A percentile compares a stretch with the other conserved stretches of the same genome.
phyloP scores from a whole-genome alignment of 179 eudicot species.

The Silene vulgaris region DNA sequence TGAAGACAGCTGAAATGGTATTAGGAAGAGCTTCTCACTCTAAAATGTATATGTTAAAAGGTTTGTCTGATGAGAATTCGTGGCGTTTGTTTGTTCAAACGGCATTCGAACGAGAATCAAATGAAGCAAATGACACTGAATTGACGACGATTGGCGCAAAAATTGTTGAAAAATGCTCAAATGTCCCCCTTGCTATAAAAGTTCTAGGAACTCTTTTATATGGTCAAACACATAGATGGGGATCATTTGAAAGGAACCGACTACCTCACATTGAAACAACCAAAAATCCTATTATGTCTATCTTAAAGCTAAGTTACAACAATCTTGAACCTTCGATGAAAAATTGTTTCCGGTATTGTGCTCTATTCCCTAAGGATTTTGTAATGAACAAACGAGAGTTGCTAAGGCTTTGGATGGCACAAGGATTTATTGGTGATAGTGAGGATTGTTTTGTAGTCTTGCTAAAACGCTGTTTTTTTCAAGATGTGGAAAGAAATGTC shows the following conservation, averaged over 20 bases:
- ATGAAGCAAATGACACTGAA: not conserved
- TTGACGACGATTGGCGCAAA: not conserved
- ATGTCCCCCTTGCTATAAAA: slow-evolving; percentile 30
- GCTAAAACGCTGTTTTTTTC: slow-evolving; percentile 34
- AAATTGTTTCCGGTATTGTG: slow-evolving; percentile 19
- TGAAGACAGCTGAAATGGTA: slow-evolving; percentile 3
- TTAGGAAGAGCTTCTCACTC: not conserved
- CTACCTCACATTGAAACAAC: not conserved
- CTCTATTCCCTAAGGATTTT: slow-evolving; percentile 14
- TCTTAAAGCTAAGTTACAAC: slow-evolving; percentile 12
- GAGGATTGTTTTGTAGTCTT: slow-evolving; percentile 27
- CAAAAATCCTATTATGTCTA: not conserved
- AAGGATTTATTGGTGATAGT: slow-evolving; percentile 16
- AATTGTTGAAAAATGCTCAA: slow-evolving; percentile 21
- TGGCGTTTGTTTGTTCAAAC: slow-evolving; percentile 9
- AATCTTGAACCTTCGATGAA: not conserved
- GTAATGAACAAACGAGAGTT: not conserved
- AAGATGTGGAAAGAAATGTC: slow-evolving; percentile 23
- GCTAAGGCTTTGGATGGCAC: slow-evolving; percentile 21
- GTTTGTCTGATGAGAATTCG: slow-evolving; percentile 4
- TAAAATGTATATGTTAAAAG: slow-evolving; percentile 6
- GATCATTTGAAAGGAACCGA: not conserved
- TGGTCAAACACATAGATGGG: slow-evolving; percentile 11
- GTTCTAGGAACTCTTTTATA: slow-evolving; percentile 17
- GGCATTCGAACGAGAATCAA: not conserved